Evolutionary conservation across 2,329 filamentous ascomycete genomes (phyloP).

Genomic region (Alternaria novae-zelandiae): DNA sequence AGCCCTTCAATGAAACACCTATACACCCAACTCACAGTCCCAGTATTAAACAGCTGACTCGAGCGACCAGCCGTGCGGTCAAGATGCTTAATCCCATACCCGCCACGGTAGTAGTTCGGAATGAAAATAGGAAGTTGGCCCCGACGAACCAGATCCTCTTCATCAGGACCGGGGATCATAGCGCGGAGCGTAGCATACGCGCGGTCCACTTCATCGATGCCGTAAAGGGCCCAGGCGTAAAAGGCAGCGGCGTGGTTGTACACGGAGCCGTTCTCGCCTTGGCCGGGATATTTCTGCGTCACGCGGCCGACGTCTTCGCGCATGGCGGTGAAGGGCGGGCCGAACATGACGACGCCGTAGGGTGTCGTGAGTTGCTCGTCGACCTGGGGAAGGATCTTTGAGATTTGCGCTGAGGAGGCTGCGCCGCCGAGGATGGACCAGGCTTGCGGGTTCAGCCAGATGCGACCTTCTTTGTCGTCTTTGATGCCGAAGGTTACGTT

Average conservation of each 20-base stretch:
- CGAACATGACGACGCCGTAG: constrained; percentile 64
- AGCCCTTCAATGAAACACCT: constrained; percentile 63
- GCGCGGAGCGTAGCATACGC: constrained; percentile 60
- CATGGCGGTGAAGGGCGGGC: constrained; percentile 61
- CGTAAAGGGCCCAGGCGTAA: constrained; percentile 62
- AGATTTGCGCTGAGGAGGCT: constrained; percentile 52
- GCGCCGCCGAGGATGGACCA: constrained; percentile 64
- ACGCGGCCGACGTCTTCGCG: constrained; percentile 65
- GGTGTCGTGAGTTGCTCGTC: constrained; percentile 61
- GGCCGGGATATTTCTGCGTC: constrained; percentile 64
- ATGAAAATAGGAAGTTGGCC: constrained; percentile 65
- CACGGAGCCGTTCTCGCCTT: constrained; percentile 64
- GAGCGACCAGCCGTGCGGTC: constrained; percentile 60
- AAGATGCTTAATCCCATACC: constrained; percentile 24
- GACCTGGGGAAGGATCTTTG: constrained; percentile 56
- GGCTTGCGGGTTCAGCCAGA: constrained; percentile 65
- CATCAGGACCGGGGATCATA: constrained; percentile 61
- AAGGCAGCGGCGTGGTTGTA: constrained; percentile 66
- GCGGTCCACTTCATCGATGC: constrained; percentile 57
- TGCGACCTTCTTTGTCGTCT: constrained; percentile 60
- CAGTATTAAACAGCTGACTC: constrained; percentile 65
- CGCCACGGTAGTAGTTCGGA: constrained; percentile 63
- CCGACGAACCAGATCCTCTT: constrained; percentile 59
- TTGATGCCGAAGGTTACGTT: constrained; percentile 60
- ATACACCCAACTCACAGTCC: constrained; percentile 64